phyloP scores from a whole-genome alignment of 2,329 filamentous ascomycete species.

The Sclerotinia minor region DNA sequence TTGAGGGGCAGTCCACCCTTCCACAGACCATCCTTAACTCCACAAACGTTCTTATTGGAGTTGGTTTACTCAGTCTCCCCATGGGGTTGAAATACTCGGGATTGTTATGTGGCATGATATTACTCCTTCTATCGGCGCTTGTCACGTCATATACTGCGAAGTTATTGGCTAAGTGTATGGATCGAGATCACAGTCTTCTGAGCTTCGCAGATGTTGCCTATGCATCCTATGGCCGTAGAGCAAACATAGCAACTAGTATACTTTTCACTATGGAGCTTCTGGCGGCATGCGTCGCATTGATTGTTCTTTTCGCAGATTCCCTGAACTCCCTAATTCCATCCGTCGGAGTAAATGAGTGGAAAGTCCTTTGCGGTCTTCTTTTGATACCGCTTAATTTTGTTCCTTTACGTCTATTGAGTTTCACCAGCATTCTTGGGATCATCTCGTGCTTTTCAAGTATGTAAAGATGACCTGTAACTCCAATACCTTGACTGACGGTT shows the following conservation, averaged over 20 bases:
- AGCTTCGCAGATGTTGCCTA: constrained; percentile 94
- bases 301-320: constrained; percentile 92
- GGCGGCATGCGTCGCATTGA: constrained; percentile 83
- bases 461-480: constrained; percentile 43
- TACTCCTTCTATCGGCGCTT: constrained; percentile 71
- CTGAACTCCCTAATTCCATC: constrained; percentile 75
- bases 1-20: constrained; percentile 91
- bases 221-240: constrained; percentile 81
- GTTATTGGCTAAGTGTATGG: constrained; percentile 82
- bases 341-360: constrained; percentile 72
- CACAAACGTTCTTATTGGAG: constrained; percentile 76
- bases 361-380: constrained; percentile 76
- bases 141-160: constrained; percentile 85
- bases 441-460: constrained; percentile 83
- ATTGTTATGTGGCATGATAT: constrained; percentile 78
- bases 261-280: constrained; percentile 87
- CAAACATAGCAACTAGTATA: constrained; percentile 77
- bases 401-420: constrained; percentile 79
- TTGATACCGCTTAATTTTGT: constrained; percentile 82
- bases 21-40: constrained; percentile 97
- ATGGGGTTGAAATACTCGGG: constrained; percentile 85
- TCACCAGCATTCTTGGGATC: constrained; percentile 92
- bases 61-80: constrained; percentile 85
- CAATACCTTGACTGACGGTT: constrained; percentile 4
- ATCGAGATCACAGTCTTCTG: constrained; percentile 79